Evolutionary conservation across 106 monocot species (phyloP).

Genomic region (Chionographis japonica): DNA sequence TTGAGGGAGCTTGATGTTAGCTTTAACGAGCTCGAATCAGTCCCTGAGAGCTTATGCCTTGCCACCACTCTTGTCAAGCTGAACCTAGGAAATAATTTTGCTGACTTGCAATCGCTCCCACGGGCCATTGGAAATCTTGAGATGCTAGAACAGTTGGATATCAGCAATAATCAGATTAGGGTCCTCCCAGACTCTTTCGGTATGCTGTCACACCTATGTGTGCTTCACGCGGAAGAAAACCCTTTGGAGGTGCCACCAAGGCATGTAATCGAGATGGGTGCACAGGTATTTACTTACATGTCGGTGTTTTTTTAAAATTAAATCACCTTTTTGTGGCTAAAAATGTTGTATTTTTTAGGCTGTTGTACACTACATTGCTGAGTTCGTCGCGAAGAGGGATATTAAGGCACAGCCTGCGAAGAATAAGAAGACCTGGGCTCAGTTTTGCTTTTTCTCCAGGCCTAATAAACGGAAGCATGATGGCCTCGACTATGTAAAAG

Average conservation of each 20-base stretch:
- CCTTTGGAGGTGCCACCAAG: constrained; percentile 53
- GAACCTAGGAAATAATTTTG: constrained; percentile 59
- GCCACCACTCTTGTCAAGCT: constrained; percentile 37
- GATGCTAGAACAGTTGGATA: constrained; percentile 49
- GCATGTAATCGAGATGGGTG: constrained; percentile 30
- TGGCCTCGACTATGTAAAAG: constrained; percentile 1
- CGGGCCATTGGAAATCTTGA: constrained; percentile 48
- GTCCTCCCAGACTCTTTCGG: constrained; percentile 48
- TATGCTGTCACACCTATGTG: constrained; percentile 28
- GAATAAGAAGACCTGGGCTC: constrained; percentile 19
- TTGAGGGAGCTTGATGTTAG: constrained; percentile 48
- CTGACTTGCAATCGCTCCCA: constrained; percentile 38
- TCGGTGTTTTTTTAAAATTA: not conserved
- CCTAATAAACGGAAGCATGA: constrained; percentile 31
- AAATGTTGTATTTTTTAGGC: constrained; percentile 18
- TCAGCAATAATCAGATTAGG: constrained; percentile 58
- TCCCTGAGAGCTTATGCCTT: constrained; percentile 52
- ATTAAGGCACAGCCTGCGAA: constrained; percentile 15
- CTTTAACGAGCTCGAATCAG: constrained; percentile 55
- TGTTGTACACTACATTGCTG: constrained; percentile 46
- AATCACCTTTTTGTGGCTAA: not conserved
- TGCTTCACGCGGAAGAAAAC: constrained; percentile 45
- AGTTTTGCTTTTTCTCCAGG: constrained; percentile 21
- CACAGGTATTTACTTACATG: constrained; percentile 24
- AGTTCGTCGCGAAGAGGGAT: constrained; percentile 23